phyloP scores from a whole-genome alignment of 768 basidiomycete genomes.

The Lactarius psammicola region DNA sequence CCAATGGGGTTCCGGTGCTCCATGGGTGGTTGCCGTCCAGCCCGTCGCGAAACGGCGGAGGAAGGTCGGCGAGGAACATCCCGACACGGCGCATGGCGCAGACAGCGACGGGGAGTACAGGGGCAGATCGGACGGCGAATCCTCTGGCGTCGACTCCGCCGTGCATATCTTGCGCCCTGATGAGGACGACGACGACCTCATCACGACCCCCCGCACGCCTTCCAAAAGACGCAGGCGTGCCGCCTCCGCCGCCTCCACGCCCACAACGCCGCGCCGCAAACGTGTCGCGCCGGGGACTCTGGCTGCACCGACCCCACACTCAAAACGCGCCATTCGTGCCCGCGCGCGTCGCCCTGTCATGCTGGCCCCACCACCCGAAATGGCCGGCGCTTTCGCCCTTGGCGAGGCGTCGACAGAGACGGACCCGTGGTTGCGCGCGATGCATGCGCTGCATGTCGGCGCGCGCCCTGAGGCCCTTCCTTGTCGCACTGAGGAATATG shows the following conservation, averaged over 20 bases:
- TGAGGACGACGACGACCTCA: constrained; percentile 27
- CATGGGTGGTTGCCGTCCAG: constrained; percentile 28
- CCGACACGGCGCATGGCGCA: not conserved
- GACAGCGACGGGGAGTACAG: constrained; percentile 27
- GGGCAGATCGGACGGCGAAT: constrained; percentile 49
- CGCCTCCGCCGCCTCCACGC: constrained; percentile 25
- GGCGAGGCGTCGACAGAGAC: constrained; percentile 61
- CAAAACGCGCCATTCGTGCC: constrained; percentile 27
- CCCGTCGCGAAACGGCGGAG: constrained; percentile 16
- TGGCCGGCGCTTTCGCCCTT: constrained; percentile 32
- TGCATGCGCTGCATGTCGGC: constrained; percentile 91
- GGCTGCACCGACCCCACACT: constrained; percentile 38
- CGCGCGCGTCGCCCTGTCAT: constrained; percentile 27
- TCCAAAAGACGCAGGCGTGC: constrained; percentile 51
- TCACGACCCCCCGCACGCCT: constrained; percentile 48
- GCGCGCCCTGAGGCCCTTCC: constrained; percentile 87
- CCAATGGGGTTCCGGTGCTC: constrained; percentile 12
- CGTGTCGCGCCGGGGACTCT: constrained; percentile 25
- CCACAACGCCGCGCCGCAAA: constrained; percentile 27
- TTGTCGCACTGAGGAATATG: constrained; percentile 85
- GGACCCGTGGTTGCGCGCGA: constrained; percentile 74
- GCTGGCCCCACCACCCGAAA: constrained; percentile 39
- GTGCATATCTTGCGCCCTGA: constrained; percentile 29
- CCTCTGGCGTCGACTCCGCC: constrained; percentile 40
- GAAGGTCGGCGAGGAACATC: constrained; percentile 24